These are phyloP conservation scores for Citrus sp. DNA, from an alignment of 345 rosid species.

Conservation along the genomic window DNA sequence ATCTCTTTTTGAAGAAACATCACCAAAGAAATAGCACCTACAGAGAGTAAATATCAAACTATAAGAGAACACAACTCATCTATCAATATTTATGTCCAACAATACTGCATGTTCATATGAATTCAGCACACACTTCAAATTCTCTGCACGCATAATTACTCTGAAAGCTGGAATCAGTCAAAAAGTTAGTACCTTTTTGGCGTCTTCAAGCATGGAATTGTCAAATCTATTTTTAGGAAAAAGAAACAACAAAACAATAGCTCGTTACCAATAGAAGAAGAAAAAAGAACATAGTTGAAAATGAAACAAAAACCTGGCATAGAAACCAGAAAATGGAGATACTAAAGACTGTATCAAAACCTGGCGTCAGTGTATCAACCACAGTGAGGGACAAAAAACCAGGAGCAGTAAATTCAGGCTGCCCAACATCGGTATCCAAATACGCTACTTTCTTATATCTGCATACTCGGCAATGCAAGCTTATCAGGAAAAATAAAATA, in stretches of 20 bases:
- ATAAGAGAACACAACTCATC: background rate
- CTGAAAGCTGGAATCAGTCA: background rate
- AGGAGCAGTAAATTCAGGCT: constrained; percentile 88
- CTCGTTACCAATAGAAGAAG: constrained; percentile 3
- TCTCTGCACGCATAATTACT: background rate
- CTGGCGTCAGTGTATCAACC: constrained; percentile 57
- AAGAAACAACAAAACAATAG: constrained; percentile 3
- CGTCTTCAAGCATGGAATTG: constrained; percentile 84
- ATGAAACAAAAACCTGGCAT: background rate
- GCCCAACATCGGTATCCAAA: constrained; percentile 96
- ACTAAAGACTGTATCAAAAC: constrained; percentile 30
- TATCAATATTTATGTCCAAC: background rate
- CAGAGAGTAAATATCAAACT: constrained; percentile 12
- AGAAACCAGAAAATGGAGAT: background rate
- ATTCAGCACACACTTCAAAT: background rate
- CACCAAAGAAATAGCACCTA: constrained; percentile 89
- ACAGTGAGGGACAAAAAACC: constrained; percentile 83
- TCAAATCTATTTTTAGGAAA: constrained; percentile 50
- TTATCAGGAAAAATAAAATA: too few relatives aligned
- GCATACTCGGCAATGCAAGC: constrained; percentile 14
- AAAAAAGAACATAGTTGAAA: background rate
- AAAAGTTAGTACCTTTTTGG: constrained; percentile 66
- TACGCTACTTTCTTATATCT: constrained; percentile 79
- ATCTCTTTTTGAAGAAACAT: constrained; percentile 80
- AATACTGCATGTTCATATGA: background rate